Evolutionary conservation across 345 rosid species (phyloP).

Genomic region (Pugionium cornutum): DNA sequence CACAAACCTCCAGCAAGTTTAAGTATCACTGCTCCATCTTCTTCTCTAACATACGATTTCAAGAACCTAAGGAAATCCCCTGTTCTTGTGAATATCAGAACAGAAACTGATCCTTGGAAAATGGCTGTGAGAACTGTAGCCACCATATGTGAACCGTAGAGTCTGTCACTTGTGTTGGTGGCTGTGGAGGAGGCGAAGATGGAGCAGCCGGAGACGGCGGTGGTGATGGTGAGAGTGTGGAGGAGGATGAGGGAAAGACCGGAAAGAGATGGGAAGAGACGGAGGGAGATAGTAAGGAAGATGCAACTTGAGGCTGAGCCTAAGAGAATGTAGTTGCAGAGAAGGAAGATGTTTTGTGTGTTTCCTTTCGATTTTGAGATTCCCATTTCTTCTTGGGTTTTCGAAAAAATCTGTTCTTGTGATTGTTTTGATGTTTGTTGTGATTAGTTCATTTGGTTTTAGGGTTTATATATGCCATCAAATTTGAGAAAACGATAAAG

Average conservation of each 20-base stretch:
- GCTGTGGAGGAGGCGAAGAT: constrained; percentile 49
- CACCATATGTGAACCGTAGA: constrained; percentile 89
- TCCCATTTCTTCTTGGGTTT: constrained; percentile 30
- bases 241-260: constrained; percentile 45
- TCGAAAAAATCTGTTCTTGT: too few species aligned
- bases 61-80: constrained; percentile 52
- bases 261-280: constrained; percentile 69
- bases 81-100: constrained; percentile 68
- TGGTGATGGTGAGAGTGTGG: constrained; percentile 49
- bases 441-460: constrained; percentile 9
- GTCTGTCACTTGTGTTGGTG: constrained; percentile 37
- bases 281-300: constrained; percentile 85
- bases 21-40: constrained; percentile 71
- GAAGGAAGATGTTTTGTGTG: constrained; percentile 73
- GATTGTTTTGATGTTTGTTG: not conserved
- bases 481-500: constrained; percentile 6
- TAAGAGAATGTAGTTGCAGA: constrained; percentile 82
- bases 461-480: constrained; percentile 13
- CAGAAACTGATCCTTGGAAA: constrained; percentile 84
- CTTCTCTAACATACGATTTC: constrained; percentile 78
- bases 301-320: constrained; percentile 91
- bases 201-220: constrained; percentile 67
- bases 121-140: constrained; percentile 78
- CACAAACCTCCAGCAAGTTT: constrained; percentile 63
- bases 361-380: constrained; percentile 50